Evolutionary conservation across 164 flowering plant genomes (phyloP).

Genomic region (Macadamia integrifolia): DNA sequence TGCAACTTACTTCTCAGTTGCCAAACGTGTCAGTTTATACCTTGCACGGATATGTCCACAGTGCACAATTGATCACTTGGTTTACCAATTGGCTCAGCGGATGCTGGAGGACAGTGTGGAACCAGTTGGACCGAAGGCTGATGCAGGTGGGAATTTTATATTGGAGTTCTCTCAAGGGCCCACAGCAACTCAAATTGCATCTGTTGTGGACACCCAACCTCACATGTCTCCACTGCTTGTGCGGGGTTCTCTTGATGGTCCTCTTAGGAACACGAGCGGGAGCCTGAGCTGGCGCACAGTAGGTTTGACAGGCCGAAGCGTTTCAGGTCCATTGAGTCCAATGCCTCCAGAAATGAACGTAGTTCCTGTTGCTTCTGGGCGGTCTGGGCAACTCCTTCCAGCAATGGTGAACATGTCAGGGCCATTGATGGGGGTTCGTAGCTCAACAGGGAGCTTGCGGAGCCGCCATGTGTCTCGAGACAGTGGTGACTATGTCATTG

Average conservation of each 20-base stretch:
- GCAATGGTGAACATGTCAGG: constrained; percentile 88
- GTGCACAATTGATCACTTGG: constrained; percentile 95
- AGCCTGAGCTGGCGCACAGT: constrained; percentile 95
- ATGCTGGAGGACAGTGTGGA: constrained; percentile 93
- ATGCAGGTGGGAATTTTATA: constrained; percentile 50
- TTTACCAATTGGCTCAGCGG: constrained; percentile 83
- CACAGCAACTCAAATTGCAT: constrained; percentile 58
- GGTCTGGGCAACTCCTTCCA: constrained; percentile 95
- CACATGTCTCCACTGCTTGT: constrained; percentile 99
- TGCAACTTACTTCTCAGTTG: constrained; percentile 97
- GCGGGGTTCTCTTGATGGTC: constrained; percentile 93
- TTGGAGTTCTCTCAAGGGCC: constrained; percentile 96
- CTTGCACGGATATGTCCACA: constrained; percentile 96
- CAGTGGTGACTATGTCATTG: constrained; percentile 91
- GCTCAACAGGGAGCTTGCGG: constrained; percentile 84
- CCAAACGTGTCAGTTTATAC: constrained; percentile 94
- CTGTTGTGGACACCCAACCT: constrained; percentile 76
- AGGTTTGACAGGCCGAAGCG: constrained; percentile 76
- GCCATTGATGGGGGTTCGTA: constrained; percentile 86
- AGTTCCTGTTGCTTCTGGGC: constrained; percentile 66
- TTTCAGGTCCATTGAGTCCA: constrained; percentile 90
- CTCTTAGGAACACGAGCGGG: constrained; percentile 85
- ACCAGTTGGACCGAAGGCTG: constrained; percentile 58
- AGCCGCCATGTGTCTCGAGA: constrained; percentile 96
- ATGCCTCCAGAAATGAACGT: constrained; percentile 87